Base-by-base conservation (phyloP, 164 flowering plant genomes). In the Protea cynaroides region DNA sequence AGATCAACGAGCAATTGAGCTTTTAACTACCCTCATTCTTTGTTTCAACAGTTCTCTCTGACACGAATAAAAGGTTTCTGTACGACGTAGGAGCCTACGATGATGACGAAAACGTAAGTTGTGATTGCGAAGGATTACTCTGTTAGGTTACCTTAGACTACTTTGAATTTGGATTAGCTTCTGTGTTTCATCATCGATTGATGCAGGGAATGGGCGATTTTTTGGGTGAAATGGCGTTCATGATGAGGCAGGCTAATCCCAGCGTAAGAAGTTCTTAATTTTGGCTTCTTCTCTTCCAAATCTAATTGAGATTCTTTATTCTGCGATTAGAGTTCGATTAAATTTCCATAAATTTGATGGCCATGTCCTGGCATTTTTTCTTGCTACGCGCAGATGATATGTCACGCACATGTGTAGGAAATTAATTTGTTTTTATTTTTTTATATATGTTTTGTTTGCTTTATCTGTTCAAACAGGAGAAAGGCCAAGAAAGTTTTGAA, bases 121-220 rank as follows among this genome's bases (percentile, higher is more conserved):
- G 15, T 11, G 34, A 29, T 5, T 0, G 34, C 34, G 4, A 5
- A 29, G 4, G 34, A 29, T 29, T 29, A 29, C 5, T 29, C 4
- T 29, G 34, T 29, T 29, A 29, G 34, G 34, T 29, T 29, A 5
- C 34, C 34, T 29, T 29, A 3, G 34, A 29, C 5, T 29, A 29
- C n/a, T 29, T 29, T 29, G 34, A 29, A 29, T 29, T 29, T 29
- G 34, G 34, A 29, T 29, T 29, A 29, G 34, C 34, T 29, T 29
- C 34, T 29, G 2, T 2, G 34, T 29, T 29, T 29, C 34, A 29
- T 29, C 5, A 29, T 29, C 34, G 34, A 29, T 29, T 3, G 34
- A 29, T 77, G 76, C 82, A 93, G 97, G 98, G 87, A 15, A 90
- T 93, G 98, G 86, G 90, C 12, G 96, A 86, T 61, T 90, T 93